Evolutionary conservation across 1,139 yeast genomes (phyloP).

Genomic region (Kazachstania sp.): DNA sequence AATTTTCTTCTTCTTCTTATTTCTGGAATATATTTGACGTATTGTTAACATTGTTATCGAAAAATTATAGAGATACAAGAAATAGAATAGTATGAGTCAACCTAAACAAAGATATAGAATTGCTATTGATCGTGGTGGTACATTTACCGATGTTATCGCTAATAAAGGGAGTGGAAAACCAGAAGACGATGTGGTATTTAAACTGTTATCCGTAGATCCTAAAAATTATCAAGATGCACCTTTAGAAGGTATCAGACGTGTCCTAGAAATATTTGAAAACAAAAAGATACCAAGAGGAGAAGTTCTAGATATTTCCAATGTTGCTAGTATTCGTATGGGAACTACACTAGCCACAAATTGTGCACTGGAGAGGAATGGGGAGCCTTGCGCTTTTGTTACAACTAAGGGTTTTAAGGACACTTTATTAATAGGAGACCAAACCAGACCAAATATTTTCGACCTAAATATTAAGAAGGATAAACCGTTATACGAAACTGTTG

Average conservation of each 20-base stretch:
- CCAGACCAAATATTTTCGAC: conserved; percentile 58
- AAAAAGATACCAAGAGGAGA: conserved; percentile 43
- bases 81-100: not conserved
- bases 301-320: conserved; percentile 39
- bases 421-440: conserved; percentile 60
- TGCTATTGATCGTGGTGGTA: conserved; percentile 64
- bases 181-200: conserved; percentile 49
- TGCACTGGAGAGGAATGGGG: conserved; percentile 47
- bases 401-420: conserved; percentile 51
- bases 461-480: conserved; percentile 50
- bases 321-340: conserved; percentile 62
- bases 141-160: conserved; percentile 73
- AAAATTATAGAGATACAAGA: too few relatives aligned
- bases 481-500: conserved; percentile 52
- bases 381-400: conserved; percentile 41
- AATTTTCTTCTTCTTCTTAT: too few relatives aligned
- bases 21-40: too few relatives aligned
- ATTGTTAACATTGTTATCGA: too few relatives aligned
- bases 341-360: conserved; percentile 81
- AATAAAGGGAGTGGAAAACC: conserved; percentile 35
- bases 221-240: conserved; percentile 83
- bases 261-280: conserved; percentile 52
- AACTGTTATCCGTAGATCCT: conserved; percentile 81
- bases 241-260: conserved; percentile 77
- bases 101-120: conserved; percentile 23